Base-by-base conservation (phyloP, 208 protist genomes). In the Herpetomonas tarakana region DNA sequence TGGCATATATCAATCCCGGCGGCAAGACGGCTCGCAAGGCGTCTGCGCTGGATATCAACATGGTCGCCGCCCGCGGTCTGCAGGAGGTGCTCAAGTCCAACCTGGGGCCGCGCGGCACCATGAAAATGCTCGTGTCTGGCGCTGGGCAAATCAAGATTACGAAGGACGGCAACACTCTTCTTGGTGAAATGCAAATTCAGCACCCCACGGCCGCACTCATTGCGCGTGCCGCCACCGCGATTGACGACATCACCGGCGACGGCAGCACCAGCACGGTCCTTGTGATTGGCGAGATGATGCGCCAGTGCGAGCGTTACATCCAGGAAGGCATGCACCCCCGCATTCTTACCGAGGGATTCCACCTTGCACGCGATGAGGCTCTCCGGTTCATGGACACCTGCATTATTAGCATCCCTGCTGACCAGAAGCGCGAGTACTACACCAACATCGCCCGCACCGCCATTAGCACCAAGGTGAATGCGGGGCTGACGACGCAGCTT, bases 111-210 rank as follows among this genome's bases (percentile, higher is more conserved):
- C 97, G 96, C 69, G 98, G 98, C 52, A 99, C 98, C 9, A 94
- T 99, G 72, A 99, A 99, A 67, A 99, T 99, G 98, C 89, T 99
- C 6, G 98, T 99, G 14, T 96, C 88, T 30, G 99, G 99, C 46
- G 89, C 96, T 62, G 98, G 99, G 24, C 92, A 99, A 51, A 99
- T 99, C 54, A 99, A 99, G 80, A 95, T 99, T 21, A 99, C 99
- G 7, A 99, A 99, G 80, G 99, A 99, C 62, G 99, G 99, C 26
- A 98, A 97, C 66, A 98, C 98, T 25, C 91, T 99, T 26, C 84
- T 99, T 11, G 90, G 98, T 38, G 98, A 99, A 74, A 99, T 99
- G 98, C 99, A 99, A 80, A 99, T 99, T 73, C 97, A 99, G 73
- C 98, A 99, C 76, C 99, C 99, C 24, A 99, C 99, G 21, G 99